Conservation (phyloP, 2,329 filamentous ascomycete species). For the Bretziella fagacearum region DNA sequence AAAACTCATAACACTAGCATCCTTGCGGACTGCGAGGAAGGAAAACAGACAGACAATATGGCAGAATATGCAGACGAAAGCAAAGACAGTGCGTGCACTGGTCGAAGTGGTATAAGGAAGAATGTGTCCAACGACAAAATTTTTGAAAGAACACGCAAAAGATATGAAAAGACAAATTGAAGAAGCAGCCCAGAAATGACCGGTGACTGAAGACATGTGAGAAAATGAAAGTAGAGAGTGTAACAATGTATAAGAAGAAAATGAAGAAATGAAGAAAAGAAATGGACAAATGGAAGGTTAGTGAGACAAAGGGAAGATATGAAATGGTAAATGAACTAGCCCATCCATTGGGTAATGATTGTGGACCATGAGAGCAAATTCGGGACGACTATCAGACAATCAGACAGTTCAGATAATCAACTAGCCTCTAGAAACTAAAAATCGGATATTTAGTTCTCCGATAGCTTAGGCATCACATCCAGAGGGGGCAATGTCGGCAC, state of each 20-base stretch:
- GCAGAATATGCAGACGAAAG: not conserved
- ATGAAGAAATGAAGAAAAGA: not conserved
- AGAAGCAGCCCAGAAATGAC: too few species aligned
- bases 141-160: not conserved
- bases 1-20: not conserved
- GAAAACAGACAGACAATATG: not conserved
- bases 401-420: not conserved
- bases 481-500: conserved; percentile 11
- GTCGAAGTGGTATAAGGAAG: not conserved
- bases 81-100: not conserved
- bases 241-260: not conserved
- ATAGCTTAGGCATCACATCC: conserved; percentile 8
- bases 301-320: too few species aligned
- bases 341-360: too few species aligned
- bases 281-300: not conserved
- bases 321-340: too few species aligned
- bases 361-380: too few species aligned
- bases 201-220: too few species aligned
- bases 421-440: not conserved
- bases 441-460: conserved; percentile 9
- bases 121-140: too few species aligned
- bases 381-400: not conserved
- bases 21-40: not conserved
- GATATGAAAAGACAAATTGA: not conserved
- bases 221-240: too few species aligned